Conservation (phyloP, 176 grass and related monocot species). For the Sorghum bicolor region Sorghum_bicolor_NCBIv3 NC_012871.2:70106501-70107000, state of each 20-base stretch:
- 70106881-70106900: background rate
- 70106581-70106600: background rate
- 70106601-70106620: slow-evolving; percentile 3
- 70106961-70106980: background rate
- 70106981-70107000: background rate
- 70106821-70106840: background rate
- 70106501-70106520: background rate
- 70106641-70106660: slow-evolving; percentile 17
- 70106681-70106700: background rate
- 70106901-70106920: background rate
- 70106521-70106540: slow-evolving; percentile 16
- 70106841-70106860: background rate
- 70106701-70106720: slow-evolving; percentile 11
- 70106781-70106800: background rate
- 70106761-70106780: background rate
- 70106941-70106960: background rate
- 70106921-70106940: background rate
- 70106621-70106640: slow-evolving; percentile 7
- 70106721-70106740: background rate
- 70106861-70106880: background rate
- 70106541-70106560: slow-evolving; percentile 4
- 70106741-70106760: background rate
- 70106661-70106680: background rate
- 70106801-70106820: background rate
- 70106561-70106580: background rate